These are phyloP conservation scores for Phytophthora fragariaefolia DNA, from an alignment of 352 stramenopile genomes.

Conservation along the genomic window DNA sequence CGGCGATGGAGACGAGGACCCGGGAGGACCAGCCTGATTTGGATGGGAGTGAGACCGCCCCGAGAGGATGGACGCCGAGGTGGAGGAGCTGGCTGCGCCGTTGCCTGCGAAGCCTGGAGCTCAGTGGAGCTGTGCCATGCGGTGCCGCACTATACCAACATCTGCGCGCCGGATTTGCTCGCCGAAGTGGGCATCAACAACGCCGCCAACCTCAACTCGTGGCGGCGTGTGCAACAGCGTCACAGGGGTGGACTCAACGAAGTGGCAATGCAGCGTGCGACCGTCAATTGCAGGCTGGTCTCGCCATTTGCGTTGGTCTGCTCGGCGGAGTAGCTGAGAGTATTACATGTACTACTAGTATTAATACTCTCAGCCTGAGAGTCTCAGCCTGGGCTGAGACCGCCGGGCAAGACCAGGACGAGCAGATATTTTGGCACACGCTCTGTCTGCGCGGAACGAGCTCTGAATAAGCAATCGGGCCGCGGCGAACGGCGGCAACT, in stretches of 20 bases:
- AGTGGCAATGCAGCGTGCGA: too few species aligned
- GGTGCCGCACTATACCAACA: constrained; percentile 19
- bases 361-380: too few species aligned
- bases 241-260: too few species aligned
- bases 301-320: too few species aligned
- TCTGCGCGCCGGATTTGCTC: constrained; percentile 17
- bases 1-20: not conserved
- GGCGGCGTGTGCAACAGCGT: not conserved
- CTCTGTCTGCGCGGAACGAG: constrained; percentile 27
- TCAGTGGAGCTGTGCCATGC: constrained; percentile 6
- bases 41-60: not conserved
- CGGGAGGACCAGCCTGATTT: not conserved
- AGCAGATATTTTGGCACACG: constrained; percentile 15
- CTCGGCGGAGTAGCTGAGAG: too few species aligned
- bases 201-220: not conserved
- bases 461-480: constrained; percentile 29
- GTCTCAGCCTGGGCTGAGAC: too few species aligned
- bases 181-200: not conserved
- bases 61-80: not conserved
- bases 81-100: not conserved
- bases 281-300: too few species aligned
- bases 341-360: too few species aligned
- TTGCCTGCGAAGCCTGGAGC: too few species aligned
- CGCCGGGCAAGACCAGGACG: not conserved
- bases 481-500: constrained; percentile 20